Evolutionary conservation across 1,284 basidiomycete species (phyloP).

Genomic region (Pseudozyma hubeiensis): DNA sequence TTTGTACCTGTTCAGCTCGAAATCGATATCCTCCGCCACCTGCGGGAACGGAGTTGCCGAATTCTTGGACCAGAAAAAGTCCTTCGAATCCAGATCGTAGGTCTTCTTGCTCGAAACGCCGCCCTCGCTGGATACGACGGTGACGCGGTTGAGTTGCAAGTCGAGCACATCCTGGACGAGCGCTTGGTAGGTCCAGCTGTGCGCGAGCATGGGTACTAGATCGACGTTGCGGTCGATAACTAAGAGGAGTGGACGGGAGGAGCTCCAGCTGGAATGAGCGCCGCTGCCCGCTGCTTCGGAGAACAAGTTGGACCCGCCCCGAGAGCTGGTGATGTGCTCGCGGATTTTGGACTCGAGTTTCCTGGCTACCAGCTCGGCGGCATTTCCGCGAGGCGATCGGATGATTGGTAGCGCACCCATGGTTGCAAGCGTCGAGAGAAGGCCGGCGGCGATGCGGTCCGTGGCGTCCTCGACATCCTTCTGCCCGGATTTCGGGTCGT

Average conservation of each 20-base stretch:
- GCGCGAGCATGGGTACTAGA: slow-evolving; percentile 91
- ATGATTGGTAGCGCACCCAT: slow-evolving; percentile 94
- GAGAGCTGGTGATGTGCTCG: slow-evolving; percentile 85
- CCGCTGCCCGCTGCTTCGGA: slow-evolving; percentile 50
- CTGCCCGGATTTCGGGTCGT: slow-evolving; percentile 90
- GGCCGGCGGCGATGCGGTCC: slow-evolving; percentile 87
- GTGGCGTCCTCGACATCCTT: slow-evolving; percentile 92
- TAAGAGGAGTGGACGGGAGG: slow-evolving; percentile 75
- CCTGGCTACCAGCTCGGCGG: slow-evolving; percentile 97
- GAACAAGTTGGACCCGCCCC: slow-evolving; percentile 66
- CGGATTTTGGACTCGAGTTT: slow-evolving; percentile 92
- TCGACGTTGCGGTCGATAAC: slow-evolving; percentile 96
- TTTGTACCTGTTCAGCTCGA: slow-evolving; percentile 91
- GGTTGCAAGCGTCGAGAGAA: slow-evolving; percentile 94
- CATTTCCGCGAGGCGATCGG: slow-evolving; percentile 92
- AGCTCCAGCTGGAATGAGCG: slow-evolving; percentile 34
- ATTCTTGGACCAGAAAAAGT: slow-evolving; percentile 99
- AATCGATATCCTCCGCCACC: slow-evolving; percentile 96
- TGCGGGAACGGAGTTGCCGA: slow-evolving; percentile 96
- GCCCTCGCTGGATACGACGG: slow-evolving; percentile 72
- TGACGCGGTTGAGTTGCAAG: slow-evolving; percentile 95
- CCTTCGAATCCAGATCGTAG: slow-evolving; percentile 96
- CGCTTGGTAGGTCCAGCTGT: slow-evolving; percentile 99
- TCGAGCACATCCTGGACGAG: slow-evolving; percentile 97
- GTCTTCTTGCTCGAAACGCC: slow-evolving; percentile 51